phyloP scores from a whole-genome alignment of 2,329 filamentous ascomycete species.

The Dothideomycetes sp. region DNA sequence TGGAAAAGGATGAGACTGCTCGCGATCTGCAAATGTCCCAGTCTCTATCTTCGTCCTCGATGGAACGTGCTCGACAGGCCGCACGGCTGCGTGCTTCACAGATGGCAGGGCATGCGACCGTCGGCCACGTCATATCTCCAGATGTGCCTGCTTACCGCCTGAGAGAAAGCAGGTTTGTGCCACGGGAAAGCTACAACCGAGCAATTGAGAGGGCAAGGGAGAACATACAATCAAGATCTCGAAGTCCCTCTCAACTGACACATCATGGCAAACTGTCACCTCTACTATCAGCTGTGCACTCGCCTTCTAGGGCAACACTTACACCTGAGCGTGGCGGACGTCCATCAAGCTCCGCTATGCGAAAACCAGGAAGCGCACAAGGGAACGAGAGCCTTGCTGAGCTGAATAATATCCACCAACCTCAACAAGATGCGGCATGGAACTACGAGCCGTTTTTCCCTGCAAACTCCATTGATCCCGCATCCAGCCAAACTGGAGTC shows the following conservation, averaged over 20 bases:
- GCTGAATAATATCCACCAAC: neutral
- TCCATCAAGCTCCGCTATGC: too few species aligned
- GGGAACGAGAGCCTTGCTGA: neutral
- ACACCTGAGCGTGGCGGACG: too few species aligned
- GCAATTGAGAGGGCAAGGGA: slow-evolving; percentile 26
- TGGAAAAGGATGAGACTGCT: slow-evolving; percentile 15
- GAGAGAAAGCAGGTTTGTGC: slow-evolving; percentile 29
- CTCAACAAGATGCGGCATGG: slow-evolving; percentile 1
- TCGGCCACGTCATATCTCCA: slow-evolving; percentile 9
- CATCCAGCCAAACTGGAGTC: neutral
- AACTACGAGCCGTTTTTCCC: slow-evolving; percentile 1
- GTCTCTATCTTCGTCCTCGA: slow-evolving; percentile 24
- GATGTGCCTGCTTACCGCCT: slow-evolving; percentile 28
- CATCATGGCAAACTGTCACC: too few species aligned
- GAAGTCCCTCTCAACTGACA: slow-evolving; percentile 4
- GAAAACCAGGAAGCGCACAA: too few species aligned
- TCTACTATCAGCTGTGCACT: neutral
- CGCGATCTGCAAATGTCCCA: slow-evolving; percentile 11
- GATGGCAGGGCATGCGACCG: slow-evolving; percentile 5
- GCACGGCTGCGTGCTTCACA: slow-evolving; percentile 23
- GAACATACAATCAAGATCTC: slow-evolving; percentile 16
- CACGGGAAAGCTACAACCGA: slow-evolving; percentile 26
- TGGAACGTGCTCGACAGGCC: slow-evolving; percentile 24
- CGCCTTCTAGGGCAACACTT: too few species aligned
- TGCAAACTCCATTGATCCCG: neutral